These are phyloP conservation scores for Chenopodium formosanum DNA, from an alignment of 148 eudicot species.

Conservation along the genomic window DNA sequence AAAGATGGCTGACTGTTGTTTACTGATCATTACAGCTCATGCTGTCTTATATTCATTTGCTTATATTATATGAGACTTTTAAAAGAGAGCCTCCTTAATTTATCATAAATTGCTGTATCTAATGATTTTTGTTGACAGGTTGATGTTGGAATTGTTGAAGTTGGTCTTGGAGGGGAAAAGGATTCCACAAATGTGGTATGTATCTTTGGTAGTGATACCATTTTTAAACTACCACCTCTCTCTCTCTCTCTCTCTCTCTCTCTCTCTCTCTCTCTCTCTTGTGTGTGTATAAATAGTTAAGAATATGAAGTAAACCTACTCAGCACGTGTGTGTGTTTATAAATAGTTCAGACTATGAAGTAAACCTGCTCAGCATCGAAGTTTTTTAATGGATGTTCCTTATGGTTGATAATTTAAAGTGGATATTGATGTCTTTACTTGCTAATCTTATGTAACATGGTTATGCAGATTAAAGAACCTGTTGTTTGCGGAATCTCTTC, in stretches of 20 bases:
- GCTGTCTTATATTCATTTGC: background rate
- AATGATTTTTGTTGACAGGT: conserved; percentile 43
- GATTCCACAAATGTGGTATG: conserved; percentile 94
- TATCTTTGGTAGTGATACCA: conserved; percentile 8
- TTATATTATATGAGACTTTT: background rate
- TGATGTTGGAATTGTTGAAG: conserved; percentile 88
- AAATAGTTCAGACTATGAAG: too few relatives aligned
- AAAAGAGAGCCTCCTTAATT: background rate
- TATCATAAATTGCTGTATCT: background rate
- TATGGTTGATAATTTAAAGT: background rate
- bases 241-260: too few relatives aligned
- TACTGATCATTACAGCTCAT: background rate
- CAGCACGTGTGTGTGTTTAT: background rate
- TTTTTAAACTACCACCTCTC: too few relatives aligned
- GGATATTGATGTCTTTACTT: conserved; percentile 4
- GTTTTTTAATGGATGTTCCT: background rate
- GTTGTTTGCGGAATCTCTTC: conserved; percentile 82
- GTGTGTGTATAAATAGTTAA: too few relatives aligned
- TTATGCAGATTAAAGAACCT: conserved; percentile 70
- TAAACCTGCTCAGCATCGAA: background rate
- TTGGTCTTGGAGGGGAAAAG: conserved; percentile 74
- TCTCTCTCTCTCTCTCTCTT: too few relatives aligned
- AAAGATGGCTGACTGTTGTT: background rate
- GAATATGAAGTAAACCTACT: background rate
- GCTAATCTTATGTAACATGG: background rate